Evolutionary conservation across 108 stramenopile species (phyloP).

Genomic region (Nitzschia putrida): DNA sequence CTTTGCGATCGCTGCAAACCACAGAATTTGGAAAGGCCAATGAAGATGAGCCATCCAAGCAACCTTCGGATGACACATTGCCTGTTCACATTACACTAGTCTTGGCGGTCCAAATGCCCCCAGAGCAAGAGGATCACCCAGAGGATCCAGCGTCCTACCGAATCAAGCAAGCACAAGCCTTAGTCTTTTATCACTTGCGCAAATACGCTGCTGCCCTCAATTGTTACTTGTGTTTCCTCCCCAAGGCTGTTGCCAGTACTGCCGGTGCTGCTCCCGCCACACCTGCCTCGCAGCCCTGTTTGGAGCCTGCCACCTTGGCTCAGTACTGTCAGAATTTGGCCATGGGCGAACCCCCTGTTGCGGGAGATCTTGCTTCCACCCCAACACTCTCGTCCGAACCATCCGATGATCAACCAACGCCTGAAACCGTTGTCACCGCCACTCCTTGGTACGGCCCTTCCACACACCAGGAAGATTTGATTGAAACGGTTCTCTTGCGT

Average conservation of each 20-base stretch:
- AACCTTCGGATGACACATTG: constrained; percentile 5
- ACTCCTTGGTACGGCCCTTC: constrained; percentile 58
- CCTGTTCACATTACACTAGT: constrained; percentile 32
- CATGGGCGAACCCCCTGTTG: constrained; percentile 32
- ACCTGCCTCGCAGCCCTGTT: constrained; percentile 16
- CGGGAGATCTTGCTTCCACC: background rate
- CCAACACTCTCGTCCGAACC: constrained; percentile 1
- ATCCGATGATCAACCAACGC: constrained; percentile 7
- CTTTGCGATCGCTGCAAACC: constrained; percentile 44
- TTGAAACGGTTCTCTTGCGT: constrained; percentile 69
- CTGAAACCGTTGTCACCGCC: constrained; percentile 15
- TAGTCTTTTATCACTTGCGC: constrained; percentile 81
- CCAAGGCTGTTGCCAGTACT: background rate
- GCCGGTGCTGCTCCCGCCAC: background rate
- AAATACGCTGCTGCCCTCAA: constrained; percentile 66
- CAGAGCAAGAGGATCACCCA: constrained; percentile 1
- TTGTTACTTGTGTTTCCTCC: constrained; percentile 54
- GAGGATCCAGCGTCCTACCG: constrained; percentile 43
- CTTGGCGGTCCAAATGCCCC: constrained; percentile 39
- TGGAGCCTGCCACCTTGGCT: constrained; percentile 16
- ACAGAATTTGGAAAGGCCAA: constrained; percentile 51
- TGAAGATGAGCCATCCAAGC: constrained; percentile 28
- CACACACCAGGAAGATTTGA: constrained; percentile 71
- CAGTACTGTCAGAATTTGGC: constrained; percentile 39
- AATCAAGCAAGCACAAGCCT: constrained; percentile 53